These are phyloP conservation scores for Sordaria brevicollis DNA, from an alignment of 495 filamentous ascomycete species.

Conservation along the genomic window DNA sequence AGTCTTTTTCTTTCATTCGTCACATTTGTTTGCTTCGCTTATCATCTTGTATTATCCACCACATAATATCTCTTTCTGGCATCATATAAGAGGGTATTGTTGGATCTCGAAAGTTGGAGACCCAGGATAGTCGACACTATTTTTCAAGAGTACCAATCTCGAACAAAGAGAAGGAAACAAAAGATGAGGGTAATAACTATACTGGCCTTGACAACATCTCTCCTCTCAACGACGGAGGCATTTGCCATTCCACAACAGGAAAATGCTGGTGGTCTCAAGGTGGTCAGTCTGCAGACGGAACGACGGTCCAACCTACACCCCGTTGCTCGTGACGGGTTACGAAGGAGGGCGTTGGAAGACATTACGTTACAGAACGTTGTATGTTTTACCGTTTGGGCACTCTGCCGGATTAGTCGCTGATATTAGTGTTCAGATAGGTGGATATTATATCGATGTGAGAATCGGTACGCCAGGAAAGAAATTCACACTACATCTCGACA, in stretches of 20 bases:
- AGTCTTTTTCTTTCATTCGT: background rate
- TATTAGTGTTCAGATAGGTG: constrained; percentile 34
- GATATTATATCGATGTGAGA: constrained; percentile 64
- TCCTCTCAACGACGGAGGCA: constrained; percentile 6
- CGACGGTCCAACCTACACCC: constrained; percentile 32
- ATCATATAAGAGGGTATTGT: background rate
- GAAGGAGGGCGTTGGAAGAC: constrained; percentile 32
- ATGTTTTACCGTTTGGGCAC: background rate
- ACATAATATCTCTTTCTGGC: background rate
- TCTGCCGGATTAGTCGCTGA: background rate
- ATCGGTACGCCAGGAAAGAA: constrained; percentile 60
- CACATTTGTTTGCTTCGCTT: background rate
- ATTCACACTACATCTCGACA: constrained; percentile 64
- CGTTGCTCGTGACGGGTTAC: constrained; percentile 30
- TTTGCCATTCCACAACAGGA: constrained; percentile 9
- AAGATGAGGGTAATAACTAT: constrained; percentile 12
- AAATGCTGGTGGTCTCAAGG: constrained; percentile 23
- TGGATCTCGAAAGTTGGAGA: background rate
- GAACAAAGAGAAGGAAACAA: background rate
- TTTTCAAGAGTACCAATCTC: background rate
- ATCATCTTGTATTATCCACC: background rate
- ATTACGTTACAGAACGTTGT: constrained; percentile 41
- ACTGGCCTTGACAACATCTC: constrained; percentile 12
- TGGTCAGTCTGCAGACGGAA: constrained; percentile 38
- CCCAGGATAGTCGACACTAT: background rate